Evolutionary conservation across 2,329 filamentous ascomycete genomes (phyloP).

Genomic region (Claviceps digitariae): DNA sequence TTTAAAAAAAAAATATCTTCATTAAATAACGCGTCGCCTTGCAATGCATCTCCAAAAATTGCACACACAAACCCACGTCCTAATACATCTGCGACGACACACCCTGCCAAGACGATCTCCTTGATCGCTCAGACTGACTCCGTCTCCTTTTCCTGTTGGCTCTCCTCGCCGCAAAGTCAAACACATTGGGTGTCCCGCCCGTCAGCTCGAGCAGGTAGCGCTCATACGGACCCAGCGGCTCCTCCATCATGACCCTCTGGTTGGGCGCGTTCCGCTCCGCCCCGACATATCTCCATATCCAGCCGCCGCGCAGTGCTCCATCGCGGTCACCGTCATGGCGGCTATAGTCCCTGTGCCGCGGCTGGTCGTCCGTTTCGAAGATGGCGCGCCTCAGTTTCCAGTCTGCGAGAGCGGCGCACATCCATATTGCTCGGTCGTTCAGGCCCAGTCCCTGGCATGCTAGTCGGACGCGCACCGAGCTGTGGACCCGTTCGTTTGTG

Average conservation of each 20-base stretch:
- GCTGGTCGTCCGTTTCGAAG: not conserved
- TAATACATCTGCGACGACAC: not conserved
- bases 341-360: conserved; percentile 8
- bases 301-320: conserved; percentile 19
- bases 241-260: conserved; percentile 34
- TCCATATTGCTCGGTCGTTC: conserved; percentile 34
- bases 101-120: not conserved
- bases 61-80: not conserved
- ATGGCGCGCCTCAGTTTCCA: conserved; percentile 29
- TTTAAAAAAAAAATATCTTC: too few species aligned
- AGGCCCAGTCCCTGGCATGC: conserved; percentile 35
- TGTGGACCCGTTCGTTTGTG: conserved; percentile 43
- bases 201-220: conserved; percentile 31
- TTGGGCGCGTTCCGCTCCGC: conserved; percentile 25
- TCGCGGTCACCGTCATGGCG: conserved; percentile 13
- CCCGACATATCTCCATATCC: conserved; percentile 42
- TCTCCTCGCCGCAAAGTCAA: conserved; percentile 24
- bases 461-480: conserved; percentile 39
- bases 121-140: not conserved
- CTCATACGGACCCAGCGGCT: conserved; percentile 40
- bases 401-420: conserved; percentile 28
- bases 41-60: not conserved
- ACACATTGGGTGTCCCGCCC: conserved; percentile 29
- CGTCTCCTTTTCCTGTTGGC: conserved; percentile 8
- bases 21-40: not conserved